Evolutionary conservation across 257 asterid genomes (phyloP).

Genomic region (Perilla frutescens): DNA sequence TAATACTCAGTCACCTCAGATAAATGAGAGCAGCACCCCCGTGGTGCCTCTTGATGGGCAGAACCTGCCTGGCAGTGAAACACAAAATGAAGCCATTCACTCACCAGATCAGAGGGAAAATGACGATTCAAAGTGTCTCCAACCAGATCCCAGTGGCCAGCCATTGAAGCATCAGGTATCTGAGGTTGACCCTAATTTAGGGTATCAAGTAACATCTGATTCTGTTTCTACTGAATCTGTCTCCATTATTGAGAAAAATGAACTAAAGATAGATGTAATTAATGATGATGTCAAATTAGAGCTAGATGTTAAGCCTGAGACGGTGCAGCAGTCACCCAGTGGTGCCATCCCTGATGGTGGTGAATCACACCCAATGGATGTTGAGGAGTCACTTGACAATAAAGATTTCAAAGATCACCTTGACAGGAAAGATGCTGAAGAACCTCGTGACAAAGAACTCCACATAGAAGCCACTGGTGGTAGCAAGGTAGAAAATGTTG

Average conservation of each 20-base stretch:
- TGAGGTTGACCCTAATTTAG: conserved; percentile 66
- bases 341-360: conserved; percentile 53
- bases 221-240: conserved; percentile 75
- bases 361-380: conserved; percentile 65
- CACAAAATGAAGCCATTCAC: conserved; percentile 45
- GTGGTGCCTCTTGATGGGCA: conserved; percentile 34
- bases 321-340: conserved; percentile 52
- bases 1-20: conserved; percentile 29
- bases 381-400: conserved; percentile 48
- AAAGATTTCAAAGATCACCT: conserved; percentile 40
- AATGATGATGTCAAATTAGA: conserved; percentile 78
- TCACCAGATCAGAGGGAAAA: conserved; percentile 42
- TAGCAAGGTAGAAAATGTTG: conserved; percentile 40
- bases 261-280: conserved; percentile 68
- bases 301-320: conserved; percentile 68
- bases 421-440: conserved; percentile 51
- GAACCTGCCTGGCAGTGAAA: conserved; percentile 33
- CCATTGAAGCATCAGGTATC: conserved; percentile 71
- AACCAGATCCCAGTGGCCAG: conserved; percentile 45
- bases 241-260: conserved; percentile 73
- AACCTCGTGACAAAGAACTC: conserved; percentile 44
- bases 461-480: conserved; percentile 43
- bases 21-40: conserved; percentile 31
- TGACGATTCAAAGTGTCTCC: conserved; percentile 46
- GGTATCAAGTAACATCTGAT: conserved; percentile 75